phyloP scores from a whole-genome alignment of 2,329 filamentous ascomycete genomes.

The Aspergillus sp. region DNA sequence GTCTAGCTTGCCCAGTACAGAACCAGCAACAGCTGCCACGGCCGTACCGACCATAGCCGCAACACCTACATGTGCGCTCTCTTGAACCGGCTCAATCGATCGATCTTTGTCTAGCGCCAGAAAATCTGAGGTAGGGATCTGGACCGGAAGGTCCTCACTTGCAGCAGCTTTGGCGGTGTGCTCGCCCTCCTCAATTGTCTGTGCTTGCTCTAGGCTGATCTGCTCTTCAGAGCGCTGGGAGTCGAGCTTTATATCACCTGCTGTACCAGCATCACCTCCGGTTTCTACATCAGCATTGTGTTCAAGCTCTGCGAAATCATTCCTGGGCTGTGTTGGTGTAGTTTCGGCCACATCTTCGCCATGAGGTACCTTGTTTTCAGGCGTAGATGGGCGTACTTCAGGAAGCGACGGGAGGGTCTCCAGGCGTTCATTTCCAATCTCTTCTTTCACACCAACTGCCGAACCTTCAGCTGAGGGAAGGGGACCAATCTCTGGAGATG shows the following conservation, averaged over 20 bases:
- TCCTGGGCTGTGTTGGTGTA: slow-evolving; percentile 15
- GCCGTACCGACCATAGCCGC: slow-evolving; percentile 23
- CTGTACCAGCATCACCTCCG: slow-evolving; percentile 21
- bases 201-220: not conserved
- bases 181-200: slow-evolving; percentile 4
- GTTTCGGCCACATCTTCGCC: slow-evolving; percentile 16
- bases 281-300: not conserved
- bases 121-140: not conserved
- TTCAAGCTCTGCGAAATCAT: not conserved
- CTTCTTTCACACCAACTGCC: slow-evolving; percentile 27
- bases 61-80: slow-evolving; percentile 12
- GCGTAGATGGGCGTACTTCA: slow-evolving; percentile 22
- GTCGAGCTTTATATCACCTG: not conserved
- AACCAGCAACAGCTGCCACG: slow-evolving; percentile 17
- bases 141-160: slow-evolving; percentile 1
- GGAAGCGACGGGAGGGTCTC: slow-evolving; percentile 22
- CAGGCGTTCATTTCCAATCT: slow-evolving; percentile 21
- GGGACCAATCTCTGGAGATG: slow-evolving; percentile 23
- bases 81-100: not conserved
- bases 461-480: slow-evolving; percentile 39
- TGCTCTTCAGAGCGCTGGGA: slow-evolving; percentile 10
- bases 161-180: not conserved
- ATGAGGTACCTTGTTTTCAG: slow-evolving; percentile 16
- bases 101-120: slow-evolving; percentile 7
- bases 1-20: slow-evolving; percentile 5